Percentiles rank a stretch among this genome's conserved stretches.
Evolutionary conservation across 176 grass and related monocot species (phyloP).

Genomic region (Poa pratensis): DNA sequence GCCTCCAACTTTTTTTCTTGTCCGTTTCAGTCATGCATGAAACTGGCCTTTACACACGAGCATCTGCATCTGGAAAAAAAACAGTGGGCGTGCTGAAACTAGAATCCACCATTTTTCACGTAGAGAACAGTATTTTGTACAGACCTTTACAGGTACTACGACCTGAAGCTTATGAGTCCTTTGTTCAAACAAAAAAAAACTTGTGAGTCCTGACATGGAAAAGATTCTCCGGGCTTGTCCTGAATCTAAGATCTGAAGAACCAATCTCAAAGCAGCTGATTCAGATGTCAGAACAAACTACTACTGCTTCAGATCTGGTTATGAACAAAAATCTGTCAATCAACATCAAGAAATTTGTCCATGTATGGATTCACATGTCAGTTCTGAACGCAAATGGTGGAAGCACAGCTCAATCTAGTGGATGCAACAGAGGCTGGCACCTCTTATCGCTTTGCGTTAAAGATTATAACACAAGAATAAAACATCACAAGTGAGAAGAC

Average conservation of each 20-base stretch:
- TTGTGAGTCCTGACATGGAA: too few relatives aligned
- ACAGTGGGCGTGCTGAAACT: background rate
- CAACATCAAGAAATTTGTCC: conserved; percentile 1
- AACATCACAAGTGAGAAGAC: background rate
- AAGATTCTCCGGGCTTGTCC: too few relatives aligned
- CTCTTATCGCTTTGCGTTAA: conserved; percentile 10
- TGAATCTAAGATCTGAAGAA: conserved; percentile 13
- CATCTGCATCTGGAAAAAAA: background rate
- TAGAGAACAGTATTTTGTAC: conserved; percentile 21
- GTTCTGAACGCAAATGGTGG: conserved; percentile 29
- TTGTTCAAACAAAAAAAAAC: too few relatives aligned
- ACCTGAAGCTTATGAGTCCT: too few relatives aligned
- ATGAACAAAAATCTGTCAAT: background rate
- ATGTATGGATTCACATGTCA: conserved; percentile 19
- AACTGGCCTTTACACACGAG: conserved; percentile 9
- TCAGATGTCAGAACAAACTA: conserved; percentile 38
- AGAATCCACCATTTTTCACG: conserved; percentile 17
- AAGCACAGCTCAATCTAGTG: background rate
- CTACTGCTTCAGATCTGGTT: conserved; percentile 22
- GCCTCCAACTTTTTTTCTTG: conserved; percentile 32
- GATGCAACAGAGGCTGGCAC: conserved; percentile 20
- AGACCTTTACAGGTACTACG: background rate
- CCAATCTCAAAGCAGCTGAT: conserved; percentile 25
- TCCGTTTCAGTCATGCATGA: conserved; percentile 46
- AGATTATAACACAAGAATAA: background rate